Conservation (phyloP, 305 asterid genomes). For the Lippia alba region DNA sequence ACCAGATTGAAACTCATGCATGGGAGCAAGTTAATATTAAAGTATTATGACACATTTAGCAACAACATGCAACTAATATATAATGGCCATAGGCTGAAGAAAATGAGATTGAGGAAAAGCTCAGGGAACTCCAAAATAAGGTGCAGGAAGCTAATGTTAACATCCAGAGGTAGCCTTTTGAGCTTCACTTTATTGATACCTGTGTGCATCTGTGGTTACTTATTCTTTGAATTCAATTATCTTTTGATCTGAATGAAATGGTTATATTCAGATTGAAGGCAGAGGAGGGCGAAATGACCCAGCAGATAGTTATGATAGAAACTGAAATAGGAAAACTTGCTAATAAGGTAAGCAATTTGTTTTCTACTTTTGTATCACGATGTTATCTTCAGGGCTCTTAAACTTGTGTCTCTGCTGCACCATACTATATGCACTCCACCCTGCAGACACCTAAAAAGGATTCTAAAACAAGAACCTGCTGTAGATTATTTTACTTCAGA, state of each 20-base stretch:
- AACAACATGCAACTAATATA: slow-evolving; percentile 31
- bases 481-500: slow-evolving; percentile 27
- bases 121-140: slow-evolving; percentile 64
- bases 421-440: background rate
- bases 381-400: slow-evolving; percentile 20
- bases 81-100: slow-evolving; percentile 77
- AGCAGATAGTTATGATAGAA: slow-evolving; percentile 39
- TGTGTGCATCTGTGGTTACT: slow-evolving; percentile 24
- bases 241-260: slow-evolving; percentile 39
- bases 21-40: slow-evolving; percentile 10
- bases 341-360: slow-evolving; percentile 54
- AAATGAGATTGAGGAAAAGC: slow-evolving; percentile 67
- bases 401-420: slow-evolving; percentile 28
- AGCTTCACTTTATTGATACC: slow-evolving; percentile 15
- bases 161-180: slow-evolving; percentile 57
- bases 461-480: slow-evolving; percentile 22
- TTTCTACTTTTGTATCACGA: background rate
- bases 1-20: slow-evolving; percentile 20
- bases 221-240: slow-evolving; percentile 17
- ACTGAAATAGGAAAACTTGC: slow-evolving; percentile 52
- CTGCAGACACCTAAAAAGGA: slow-evolving; percentile 11
- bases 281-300: slow-evolving; percentile 61
- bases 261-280: slow-evolving; percentile 59
- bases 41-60: slow-evolving; percentile 9
- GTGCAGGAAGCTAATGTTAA: slow-evolving; percentile 50